phyloP scores from a whole-genome alignment of 371 early-diverging fungal species.

The Mortierella sp. region DNA sequence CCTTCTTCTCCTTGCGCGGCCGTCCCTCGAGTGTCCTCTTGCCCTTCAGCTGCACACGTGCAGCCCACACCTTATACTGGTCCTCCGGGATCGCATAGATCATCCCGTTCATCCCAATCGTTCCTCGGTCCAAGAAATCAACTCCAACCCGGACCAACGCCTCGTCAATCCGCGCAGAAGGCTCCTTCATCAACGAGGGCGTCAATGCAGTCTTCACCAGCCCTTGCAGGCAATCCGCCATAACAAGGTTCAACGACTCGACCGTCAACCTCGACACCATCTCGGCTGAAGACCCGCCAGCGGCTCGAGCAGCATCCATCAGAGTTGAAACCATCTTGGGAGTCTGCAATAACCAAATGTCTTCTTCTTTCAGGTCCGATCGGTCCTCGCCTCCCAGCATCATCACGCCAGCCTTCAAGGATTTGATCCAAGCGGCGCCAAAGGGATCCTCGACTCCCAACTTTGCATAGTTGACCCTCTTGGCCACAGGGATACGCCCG shows the following conservation, averaged over 20 bases:
- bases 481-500: constrained; percentile 75
- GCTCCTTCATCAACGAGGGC: not conserved
- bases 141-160: constrained; percentile 44
- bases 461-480: constrained; percentile 78
- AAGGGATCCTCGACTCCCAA: constrained; percentile 75
- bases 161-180: constrained; percentile 28
- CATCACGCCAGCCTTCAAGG: constrained; percentile 17
- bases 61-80: constrained; percentile 34
- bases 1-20: constrained; percentile 33
- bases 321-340: constrained; percentile 25
- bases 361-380: constrained; percentile 15
- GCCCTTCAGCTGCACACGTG: constrained; percentile 33
- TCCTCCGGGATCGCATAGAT: constrained; percentile 47
- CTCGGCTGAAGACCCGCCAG: constrained; percentile 13
- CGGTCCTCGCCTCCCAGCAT: constrained; percentile 3
- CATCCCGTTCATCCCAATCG: constrained; percentile 47
- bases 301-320: constrained; percentile 23
- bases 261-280: constrained; percentile 23
- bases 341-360: constrained; percentile 32
- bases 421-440: constrained; percentile 66
- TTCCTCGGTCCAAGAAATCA: constrained; percentile 40
- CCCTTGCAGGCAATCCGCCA: constrained; percentile 23
- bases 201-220: constrained; percentile 8
- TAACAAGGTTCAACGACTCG: constrained; percentile 22
- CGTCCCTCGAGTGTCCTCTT: constrained; percentile 37